Base-by-base conservation (phyloP, 179 eudicot genomes). In the Carnegiea gigantea region DNA sequence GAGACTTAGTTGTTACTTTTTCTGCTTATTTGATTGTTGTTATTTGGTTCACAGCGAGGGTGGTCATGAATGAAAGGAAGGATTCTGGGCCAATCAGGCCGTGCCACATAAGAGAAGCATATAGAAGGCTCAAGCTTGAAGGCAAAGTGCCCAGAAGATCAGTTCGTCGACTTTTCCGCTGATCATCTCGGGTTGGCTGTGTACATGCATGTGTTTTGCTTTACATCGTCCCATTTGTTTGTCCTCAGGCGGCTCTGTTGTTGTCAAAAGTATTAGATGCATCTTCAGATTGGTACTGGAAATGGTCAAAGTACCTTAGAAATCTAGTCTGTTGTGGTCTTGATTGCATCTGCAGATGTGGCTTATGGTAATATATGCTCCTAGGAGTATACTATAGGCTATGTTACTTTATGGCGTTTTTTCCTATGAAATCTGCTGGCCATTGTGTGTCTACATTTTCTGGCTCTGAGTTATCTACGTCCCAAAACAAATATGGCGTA, bases 1-100 rank as follows among this genome's bases (percentile, higher is more conserved):
- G 44, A 40, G 44, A 7, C 57, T 51, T 51, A 51, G 12, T 18
- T 17, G 46, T 36, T 36, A 70, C 11, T 17, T 3, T 10, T 36
- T 70, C 23, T 36, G 40, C 14, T 14, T 70, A 70, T 70, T 54
- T 82, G 30, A 82, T 77, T 57, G 9, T 28, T 73, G 13, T 24
- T 75, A 7, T 33, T 12, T 17, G 62, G 6, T 33, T 62, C 88
- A 91, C 98, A 92, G 99, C 96, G 49, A 89, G 89, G 82, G 79
- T 85, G 65, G 97, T 94, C 70, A 96, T 96, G 97, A 78, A 84
- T 0, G 98, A 96, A 91, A 92, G 99, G 85, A 88, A 85, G 59
- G 99, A 96, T 70, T 83, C 84, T 20, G 98, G 99, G 23, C 97
- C 99, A 28, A 92, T 94, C 81, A 91, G 99, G 67, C 97, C 99